Conservation (phyloP, 192 early-diverging fungal genomes). For the Dissophora globulifera region DNA sequence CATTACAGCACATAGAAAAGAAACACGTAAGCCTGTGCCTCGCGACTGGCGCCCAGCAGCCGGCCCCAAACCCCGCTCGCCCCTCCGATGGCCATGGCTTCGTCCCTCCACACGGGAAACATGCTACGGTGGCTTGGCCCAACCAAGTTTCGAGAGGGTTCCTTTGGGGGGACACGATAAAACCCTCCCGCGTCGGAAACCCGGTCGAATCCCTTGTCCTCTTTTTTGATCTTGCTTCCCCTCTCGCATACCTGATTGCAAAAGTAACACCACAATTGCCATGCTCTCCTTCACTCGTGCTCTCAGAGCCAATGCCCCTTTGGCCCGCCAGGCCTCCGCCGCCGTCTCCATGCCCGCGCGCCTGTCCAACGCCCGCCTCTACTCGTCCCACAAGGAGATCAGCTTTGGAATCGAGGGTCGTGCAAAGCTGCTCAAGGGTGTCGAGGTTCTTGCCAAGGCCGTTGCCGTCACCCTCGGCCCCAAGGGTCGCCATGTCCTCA, state of each 20-base stretch:
- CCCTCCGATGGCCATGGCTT: background rate
- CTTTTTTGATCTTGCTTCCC: constrained; percentile 15
- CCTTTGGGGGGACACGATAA: too few species aligned
- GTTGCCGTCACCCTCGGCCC: constrained; percentile 99
- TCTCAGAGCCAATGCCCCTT: constrained; percentile 48
- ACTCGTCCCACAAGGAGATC: constrained; percentile 97
- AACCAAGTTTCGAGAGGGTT: background rate
- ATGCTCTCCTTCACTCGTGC: constrained; percentile 52
- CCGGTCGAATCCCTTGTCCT: constrained; percentile 3
- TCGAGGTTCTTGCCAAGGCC: constrained; percentile 96
- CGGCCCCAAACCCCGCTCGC: too few species aligned
- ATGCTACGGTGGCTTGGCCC: background rate
- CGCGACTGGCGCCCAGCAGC: too few species aligned
- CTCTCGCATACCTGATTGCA: too few species aligned
- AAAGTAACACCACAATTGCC: background rate
- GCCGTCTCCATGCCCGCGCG: constrained; percentile 25
- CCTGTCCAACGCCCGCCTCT: constrained; percentile 49
- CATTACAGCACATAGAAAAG: too few species aligned
- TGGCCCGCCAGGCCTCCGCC: constrained; percentile 22
- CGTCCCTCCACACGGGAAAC: background rate
- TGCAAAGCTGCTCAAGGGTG: constrained; percentile 91
- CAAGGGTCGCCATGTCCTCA: constrained; percentile 98
- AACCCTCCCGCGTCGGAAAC: background rate
- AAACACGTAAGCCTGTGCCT: too few species aligned
- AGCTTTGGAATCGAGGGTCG: constrained; percentile 96